A percentile compares a stretch with the other conserved stretches of the same genome.
Conservation (phyloP, 2,329 filamentous ascomycete genomes). For the Claviceps quebecensis region DNA sequence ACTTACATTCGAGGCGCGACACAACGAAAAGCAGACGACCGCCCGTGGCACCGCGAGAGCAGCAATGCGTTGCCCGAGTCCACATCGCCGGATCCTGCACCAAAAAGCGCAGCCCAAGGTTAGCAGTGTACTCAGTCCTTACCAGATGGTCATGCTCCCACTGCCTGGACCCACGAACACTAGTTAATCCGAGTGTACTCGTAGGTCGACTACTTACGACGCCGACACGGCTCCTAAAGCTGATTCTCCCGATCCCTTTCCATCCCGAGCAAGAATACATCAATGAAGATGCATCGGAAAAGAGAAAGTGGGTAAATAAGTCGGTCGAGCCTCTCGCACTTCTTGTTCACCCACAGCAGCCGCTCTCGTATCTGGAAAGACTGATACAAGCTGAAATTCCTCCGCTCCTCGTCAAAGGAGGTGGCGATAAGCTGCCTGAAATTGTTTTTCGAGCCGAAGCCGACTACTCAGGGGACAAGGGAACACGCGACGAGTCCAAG, state of each 20-base stretch:
- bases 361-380: constrained; percentile 77
- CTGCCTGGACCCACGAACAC: too few species aligned
- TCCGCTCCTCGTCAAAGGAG: constrained; percentile 46
- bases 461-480: constrained; percentile 34
- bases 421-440: constrained; percentile 54
- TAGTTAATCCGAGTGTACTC: neutral
- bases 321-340: constrained; percentile 69
- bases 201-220: constrained; percentile 65
- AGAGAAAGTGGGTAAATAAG: constrained; percentile 18
- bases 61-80: constrained; percentile 27
- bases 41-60: constrained; percentile 53
- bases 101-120: constrained; percentile 19
- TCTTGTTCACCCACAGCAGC: constrained; percentile 78
- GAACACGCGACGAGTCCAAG: constrained; percentile 11
- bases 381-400: constrained; percentile 81
- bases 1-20: constrained; percentile 12
- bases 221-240: constrained; percentile 64
- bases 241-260: constrained; percentile 57
- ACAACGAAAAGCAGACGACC: constrained; percentile 42
- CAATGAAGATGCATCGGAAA: constrained; percentile 25
- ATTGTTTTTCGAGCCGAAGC: constrained; percentile 72
- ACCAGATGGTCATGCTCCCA: neutral
- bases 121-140: neutral
- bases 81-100: constrained; percentile 13
- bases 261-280: constrained; percentile 24